phyloP scores from a whole-genome alignment of 768 basidiomycete genomes.

The Kockovaella imperatae region DNA sequence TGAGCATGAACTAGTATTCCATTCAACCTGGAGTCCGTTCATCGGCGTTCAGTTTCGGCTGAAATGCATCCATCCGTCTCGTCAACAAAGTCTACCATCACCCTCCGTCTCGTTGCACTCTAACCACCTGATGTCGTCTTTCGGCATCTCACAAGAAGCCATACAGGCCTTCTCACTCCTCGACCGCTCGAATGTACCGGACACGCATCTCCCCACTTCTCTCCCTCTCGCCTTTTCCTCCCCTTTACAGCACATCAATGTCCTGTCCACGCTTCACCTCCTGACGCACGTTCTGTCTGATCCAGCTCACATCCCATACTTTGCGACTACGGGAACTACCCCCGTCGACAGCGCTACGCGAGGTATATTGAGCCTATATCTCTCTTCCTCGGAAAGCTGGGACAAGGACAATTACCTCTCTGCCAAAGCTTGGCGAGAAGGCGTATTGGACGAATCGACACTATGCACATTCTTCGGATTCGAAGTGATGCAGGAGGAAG shows the following conservation, averaged over 20 bases:
- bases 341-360: slow-evolving; percentile 11
- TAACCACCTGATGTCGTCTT: no score
- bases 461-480: slow-evolving; percentile 16
- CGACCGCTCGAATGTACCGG: no score
- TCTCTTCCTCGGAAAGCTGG: slow-evolving; percentile 18
- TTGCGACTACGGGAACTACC: slow-evolving; percentile 1
- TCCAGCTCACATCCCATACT: slow-evolving; percentile 10
- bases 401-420: slow-evolving; percentile 9
- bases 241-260: slow-evolving; percentile 15
- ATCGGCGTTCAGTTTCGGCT: no score
- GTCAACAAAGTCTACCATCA: no score
- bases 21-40: no score
- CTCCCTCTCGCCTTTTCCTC: slow-evolving; percentile 22
- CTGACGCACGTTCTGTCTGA: slow-evolving; percentile 3
- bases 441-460: slow-evolving; percentile 6
- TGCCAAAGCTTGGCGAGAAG: slow-evolving; percentile 5
- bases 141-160: background rate
- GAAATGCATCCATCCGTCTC: no score
- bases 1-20: no score
- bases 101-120: no score
- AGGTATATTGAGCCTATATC: slow-evolving; percentile 16
- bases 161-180: background rate
- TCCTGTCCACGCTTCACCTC: slow-evolving; percentile 17
- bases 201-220: slow-evolving; percentile 16
- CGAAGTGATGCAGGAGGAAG: slow-evolving; percentile 14